Evolutionary conservation across 2,329 filamentous ascomycete genomes (phyloP).

Genomic region (Fusarium sp.): DNA sequence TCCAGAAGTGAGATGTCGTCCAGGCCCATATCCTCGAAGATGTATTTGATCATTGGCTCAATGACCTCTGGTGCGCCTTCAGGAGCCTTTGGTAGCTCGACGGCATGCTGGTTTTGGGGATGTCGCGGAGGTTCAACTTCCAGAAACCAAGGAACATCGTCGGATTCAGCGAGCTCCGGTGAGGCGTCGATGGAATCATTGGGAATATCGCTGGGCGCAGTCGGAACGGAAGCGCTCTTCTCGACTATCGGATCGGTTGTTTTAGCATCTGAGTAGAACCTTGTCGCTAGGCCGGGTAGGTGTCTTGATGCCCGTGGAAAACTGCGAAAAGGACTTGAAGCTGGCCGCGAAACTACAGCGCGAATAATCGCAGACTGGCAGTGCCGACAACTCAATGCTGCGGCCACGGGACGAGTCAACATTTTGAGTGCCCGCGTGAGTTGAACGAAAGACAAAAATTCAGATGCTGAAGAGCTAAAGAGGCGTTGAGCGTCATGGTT

Average conservation of each 20-base stretch:
- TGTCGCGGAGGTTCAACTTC: constrained; percentile 74
- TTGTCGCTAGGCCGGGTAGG: constrained; percentile 37
- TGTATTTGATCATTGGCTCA: constrained; percentile 77
- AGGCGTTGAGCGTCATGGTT: constrained; percentile 21
- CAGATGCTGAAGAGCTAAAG: constrained; percentile 3
- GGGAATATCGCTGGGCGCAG: constrained; percentile 32
- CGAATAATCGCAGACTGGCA: constrained; percentile 50
- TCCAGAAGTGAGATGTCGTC: constrained; percentile 86
- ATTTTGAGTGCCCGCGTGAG: constrained; percentile 36
- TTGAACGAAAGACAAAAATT: constrained; percentile 4
- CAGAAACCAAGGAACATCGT: constrained; percentile 83
- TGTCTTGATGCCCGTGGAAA: constrained; percentile 40
- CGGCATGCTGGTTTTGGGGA: constrained; percentile 60
- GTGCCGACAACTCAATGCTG: constrained; percentile 49
- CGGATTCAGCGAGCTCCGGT: constrained; percentile 48
- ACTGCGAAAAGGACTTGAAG: constrained; percentile 40
- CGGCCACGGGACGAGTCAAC: constrained; percentile 49
- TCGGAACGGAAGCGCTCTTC: constrained; percentile 21
- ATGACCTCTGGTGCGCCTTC: constrained; percentile 78
- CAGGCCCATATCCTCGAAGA: constrained; percentile 86
- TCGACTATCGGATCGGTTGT: constrained; percentile 19
- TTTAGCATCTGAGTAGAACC: constrained; percentile 43
- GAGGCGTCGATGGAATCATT: constrained; percentile 42
- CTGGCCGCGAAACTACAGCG: constrained; percentile 46
- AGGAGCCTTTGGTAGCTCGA: constrained; percentile 68